Evolutionary conservation across 129 eudicot genomes (phyloP).

Genomic region (Smallanthus sonchifolius): DNA sequence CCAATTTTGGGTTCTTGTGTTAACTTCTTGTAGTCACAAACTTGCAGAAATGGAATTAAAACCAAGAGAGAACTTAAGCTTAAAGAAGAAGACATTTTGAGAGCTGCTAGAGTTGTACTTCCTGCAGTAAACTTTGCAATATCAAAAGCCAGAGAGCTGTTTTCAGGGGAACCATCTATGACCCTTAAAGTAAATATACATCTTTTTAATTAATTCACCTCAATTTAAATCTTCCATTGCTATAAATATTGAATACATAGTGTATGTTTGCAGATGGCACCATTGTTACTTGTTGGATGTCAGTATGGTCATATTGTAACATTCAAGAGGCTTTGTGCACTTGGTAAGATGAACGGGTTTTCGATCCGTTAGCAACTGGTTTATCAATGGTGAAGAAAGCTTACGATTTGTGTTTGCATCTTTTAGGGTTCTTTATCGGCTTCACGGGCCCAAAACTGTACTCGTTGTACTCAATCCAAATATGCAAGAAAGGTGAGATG

Average conservation of each 20-base stretch:
- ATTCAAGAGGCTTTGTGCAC: constrained; percentile 76
- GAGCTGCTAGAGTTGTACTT: constrained; percentile 60
- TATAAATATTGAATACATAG: neutral
- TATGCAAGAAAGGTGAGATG: constrained; percentile 55
- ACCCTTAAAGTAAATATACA: constrained; percentile 65
- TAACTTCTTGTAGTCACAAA: constrained; percentile 7
- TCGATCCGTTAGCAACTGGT: neutral
- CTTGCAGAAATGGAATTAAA: constrained; percentile 34
- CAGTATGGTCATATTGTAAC: constrained; percentile 87
- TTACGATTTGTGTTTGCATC: constrained; percentile 12
- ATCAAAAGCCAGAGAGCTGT: constrained; percentile 47
- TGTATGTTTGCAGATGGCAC: constrained; percentile 53
- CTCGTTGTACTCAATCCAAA: constrained; percentile 57
- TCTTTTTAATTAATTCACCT: neutral
- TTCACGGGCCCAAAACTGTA: neutral
- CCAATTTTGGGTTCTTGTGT: neutral
- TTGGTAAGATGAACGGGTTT: constrained; percentile 46
- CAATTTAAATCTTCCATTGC: neutral
- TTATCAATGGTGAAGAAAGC: constrained; percentile 2
- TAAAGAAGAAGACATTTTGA: constrained; percentile 61
- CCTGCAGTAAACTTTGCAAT: constrained; percentile 73
- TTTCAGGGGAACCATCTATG: constrained; percentile 92
- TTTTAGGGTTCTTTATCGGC: constrained; percentile 74
- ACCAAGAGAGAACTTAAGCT: constrained; percentile 38
- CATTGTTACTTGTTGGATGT: constrained; percentile 70